phyloP scores from a whole-genome alignment of 257 asterid genomes.

The Catharanthus roseus region DNA sequence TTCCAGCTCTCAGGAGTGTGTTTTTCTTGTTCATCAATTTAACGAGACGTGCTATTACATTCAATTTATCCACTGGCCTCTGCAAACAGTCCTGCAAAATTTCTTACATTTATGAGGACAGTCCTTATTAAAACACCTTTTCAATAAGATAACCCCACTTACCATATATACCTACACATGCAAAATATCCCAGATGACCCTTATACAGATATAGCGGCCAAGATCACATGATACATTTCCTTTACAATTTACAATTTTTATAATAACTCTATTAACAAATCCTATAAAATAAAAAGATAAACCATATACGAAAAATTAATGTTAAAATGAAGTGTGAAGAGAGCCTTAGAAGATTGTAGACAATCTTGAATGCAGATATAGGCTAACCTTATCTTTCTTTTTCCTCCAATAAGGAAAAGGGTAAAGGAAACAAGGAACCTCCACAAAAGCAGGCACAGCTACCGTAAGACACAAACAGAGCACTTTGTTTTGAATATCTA shows the following conservation, averaged over 20 bases:
- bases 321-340: neutral
- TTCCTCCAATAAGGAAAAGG: neutral
- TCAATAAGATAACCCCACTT: too few relatives aligned
- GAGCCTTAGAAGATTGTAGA: neutral
- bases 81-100: neutral
- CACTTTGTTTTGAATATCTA: neutral
- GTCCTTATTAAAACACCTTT: neutral
- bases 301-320: too few relatives aligned
- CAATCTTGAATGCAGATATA: too few relatives aligned
- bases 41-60: neutral
- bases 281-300: too few relatives aligned
- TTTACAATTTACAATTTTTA: too few relatives aligned
- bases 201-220: too few relatives aligned
- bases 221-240: too few relatives aligned
- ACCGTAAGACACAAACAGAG: neutral
- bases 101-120: neutral
- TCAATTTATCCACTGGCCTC: neutral
- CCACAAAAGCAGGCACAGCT: neutral
- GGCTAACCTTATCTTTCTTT: neutral
- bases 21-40: neutral
- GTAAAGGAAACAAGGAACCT: too few relatives aligned
- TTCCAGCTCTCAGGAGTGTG: neutral
- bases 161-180: neutral
- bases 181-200: too few relatives aligned
- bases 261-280: too few relatives aligned